phyloP scores from a whole-genome alignment of 441 rosid genomes.

The Brassica balearica region DNA sequence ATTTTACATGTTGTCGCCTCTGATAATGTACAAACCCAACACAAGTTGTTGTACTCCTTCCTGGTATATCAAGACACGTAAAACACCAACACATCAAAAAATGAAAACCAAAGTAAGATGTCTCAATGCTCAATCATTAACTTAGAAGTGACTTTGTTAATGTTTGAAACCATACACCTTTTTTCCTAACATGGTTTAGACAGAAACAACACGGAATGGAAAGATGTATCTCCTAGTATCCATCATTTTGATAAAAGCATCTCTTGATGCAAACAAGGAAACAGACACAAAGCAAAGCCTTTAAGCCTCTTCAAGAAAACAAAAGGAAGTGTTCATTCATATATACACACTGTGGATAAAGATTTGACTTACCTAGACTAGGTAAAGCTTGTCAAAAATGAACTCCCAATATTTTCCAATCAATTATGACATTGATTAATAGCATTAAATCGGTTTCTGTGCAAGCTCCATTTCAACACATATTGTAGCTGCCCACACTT shows the following conservation, averaged over 20 bases:
- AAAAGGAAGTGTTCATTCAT: not conserved
- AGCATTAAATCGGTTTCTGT: not conserved
- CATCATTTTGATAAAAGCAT: not conserved
- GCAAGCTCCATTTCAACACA: slow-evolving; percentile 6
- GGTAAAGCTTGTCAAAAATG: not conserved
- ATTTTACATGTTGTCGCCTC: slow-evolving; percentile 95
- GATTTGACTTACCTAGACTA: slow-evolving; percentile 1
- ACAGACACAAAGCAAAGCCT: not conserved
- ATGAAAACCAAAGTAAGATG: not conserved
- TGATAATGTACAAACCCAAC: slow-evolving; percentile 90
- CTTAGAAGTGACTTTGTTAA: not conserved
- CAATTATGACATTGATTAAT: not conserved
- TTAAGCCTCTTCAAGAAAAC: not conserved
- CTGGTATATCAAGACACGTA: slow-evolving; percentile 47
- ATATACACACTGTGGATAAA: not conserved
- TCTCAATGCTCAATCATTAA: slow-evolving; percentile 4
- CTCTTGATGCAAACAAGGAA: slow-evolving; percentile 20
- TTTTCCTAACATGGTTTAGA: not conserved
- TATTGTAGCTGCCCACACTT: not conserved
- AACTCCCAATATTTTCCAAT: not conserved
- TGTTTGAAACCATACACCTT: not conserved
- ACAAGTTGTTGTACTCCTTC: slow-evolving; percentile 96
- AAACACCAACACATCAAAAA: slow-evolving; percentile 16
- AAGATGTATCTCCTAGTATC: not conserved
- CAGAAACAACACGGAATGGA: not conserved